Conservation (phyloP, 176 grass and related monocot species). For the Lolium multiflorum region DNA sequence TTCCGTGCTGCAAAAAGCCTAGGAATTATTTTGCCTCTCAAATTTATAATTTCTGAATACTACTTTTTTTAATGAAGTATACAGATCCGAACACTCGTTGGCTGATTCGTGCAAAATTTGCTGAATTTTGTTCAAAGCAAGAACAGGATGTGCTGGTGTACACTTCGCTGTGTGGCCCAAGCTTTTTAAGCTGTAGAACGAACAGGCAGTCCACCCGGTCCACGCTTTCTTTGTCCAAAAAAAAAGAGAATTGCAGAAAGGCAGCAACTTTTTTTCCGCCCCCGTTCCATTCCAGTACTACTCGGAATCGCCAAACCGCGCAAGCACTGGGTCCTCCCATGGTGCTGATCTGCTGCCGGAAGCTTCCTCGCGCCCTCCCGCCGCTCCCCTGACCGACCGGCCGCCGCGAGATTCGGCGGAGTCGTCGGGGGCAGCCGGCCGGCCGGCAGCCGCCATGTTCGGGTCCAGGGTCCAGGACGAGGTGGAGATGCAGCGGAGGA, state of each 20-base stretch:
- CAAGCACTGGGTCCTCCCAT: background rate
- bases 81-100: background rate
- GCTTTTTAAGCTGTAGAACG: background rate
- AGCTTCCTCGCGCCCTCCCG: background rate
- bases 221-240: background rate
- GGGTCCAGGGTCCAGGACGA: slow-evolving; percentile 70
- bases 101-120: background rate
- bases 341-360: slow-evolving; percentile 36
- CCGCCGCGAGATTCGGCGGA: slow-evolving; percentile 42
- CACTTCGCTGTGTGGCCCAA: background rate
- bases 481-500: slow-evolving; percentile 85
- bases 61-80: too few species aligned
- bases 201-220: slow-evolving; percentile 24
- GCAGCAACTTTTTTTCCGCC: background rate
- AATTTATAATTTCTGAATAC: too few species aligned
- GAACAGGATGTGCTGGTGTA: background rate
- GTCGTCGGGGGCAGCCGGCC: background rate
- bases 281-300: background rate
- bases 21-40: too few species aligned
- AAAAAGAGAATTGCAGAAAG: slow-evolving; percentile 30
- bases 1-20: too few species aligned
- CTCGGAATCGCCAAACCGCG: slow-evolving; percentile 6
- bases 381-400: slow-evolving; percentile 21
- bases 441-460: slow-evolving; percentile 55
- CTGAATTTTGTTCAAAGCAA: background rate